These are phyloP conservation scores for Ciborinia camelliae DNA, from an alignment of 2,329 filamentous ascomycete genomes.

Conservation along the genomic window DNA sequence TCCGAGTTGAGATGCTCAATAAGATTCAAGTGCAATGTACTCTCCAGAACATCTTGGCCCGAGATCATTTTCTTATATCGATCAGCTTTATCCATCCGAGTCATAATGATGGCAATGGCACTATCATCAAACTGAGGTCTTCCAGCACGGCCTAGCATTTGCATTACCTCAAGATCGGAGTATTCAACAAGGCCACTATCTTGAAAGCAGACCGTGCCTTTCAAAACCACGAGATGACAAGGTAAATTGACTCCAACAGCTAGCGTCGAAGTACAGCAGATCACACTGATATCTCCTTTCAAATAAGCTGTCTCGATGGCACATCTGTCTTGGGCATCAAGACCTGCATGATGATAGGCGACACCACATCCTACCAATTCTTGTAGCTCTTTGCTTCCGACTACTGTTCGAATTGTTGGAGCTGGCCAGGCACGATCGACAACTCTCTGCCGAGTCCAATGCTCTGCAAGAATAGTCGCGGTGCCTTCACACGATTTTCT, in stretches of 20 bases:
- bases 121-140: constrained; percentile 78
- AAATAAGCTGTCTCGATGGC: constrained; percentile 67
- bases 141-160: constrained; percentile 84
- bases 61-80: constrained; percentile 72
- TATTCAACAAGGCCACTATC: constrained; percentile 64
- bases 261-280: constrained; percentile 83
- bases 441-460: constrained; percentile 55
- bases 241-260: constrained; percentile 82
- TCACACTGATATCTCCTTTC: constrained; percentile 68
- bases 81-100: constrained; percentile 58
- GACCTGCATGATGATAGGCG: constrained; percentile 78
- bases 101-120: constrained; percentile 77
- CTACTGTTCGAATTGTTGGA: constrained; percentile 49
- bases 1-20: constrained; percentile 85
- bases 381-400: constrained; percentile 59
- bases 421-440: constrained; percentile 60
- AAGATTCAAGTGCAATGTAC: constrained; percentile 72
- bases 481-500: constrained; percentile 66
- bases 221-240: constrained; percentile 78
- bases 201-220: constrained; percentile 69
- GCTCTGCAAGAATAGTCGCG: constrained; percentile 62
- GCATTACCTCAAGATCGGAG: constrained; percentile 80
- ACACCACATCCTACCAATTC: constrained; percentile 54
- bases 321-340: constrained; percentile 61
- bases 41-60: constrained; percentile 71